These are phyloP conservation scores for Digitaria exilis DNA, from an alignment of 202 grass and related monocot species.

Conservation along the genomic window DNA sequence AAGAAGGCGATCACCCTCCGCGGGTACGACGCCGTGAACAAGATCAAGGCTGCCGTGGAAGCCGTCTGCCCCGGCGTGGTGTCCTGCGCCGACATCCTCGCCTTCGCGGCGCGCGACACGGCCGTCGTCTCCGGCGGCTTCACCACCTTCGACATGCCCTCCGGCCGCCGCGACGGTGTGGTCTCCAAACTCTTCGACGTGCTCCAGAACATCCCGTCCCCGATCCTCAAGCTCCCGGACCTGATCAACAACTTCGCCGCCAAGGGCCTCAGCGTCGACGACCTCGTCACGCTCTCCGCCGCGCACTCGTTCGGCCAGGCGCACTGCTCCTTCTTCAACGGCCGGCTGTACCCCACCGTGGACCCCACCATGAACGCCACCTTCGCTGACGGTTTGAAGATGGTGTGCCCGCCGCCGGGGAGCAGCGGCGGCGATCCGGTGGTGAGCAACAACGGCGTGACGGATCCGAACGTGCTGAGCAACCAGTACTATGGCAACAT, in stretches of 20 bases:
- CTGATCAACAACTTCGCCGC: constrained; percentile 27
- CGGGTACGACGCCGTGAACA: not conserved
- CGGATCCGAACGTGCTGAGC: constrained; percentile 7
- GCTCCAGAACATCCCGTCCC: constrained; percentile 28
- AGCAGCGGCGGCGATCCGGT: not conserved
- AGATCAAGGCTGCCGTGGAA: constrained; percentile 39
- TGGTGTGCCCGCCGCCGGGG: constrained; percentile 24
- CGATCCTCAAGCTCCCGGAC: constrained; percentile 10
- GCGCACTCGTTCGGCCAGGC: constrained; percentile 57
- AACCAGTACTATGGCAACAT: constrained; percentile 12
- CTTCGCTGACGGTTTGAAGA: not conserved
- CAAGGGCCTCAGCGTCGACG: constrained; percentile 34
- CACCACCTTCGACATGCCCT: constrained; percentile 27
- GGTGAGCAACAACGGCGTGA: not conserved
- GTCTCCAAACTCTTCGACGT: constrained; percentile 37
- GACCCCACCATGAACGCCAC: constrained; percentile 21
- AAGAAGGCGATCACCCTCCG: constrained; percentile 17
- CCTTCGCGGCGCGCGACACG: constrained; percentile 47
- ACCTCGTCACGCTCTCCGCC: constrained; percentile 54
- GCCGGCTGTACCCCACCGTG: constrained; percentile 3
- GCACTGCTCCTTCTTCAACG: constrained; percentile 30
- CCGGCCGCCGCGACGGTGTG: constrained; percentile 47
- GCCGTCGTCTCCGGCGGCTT: constrained; percentile 9
- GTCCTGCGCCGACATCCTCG: constrained; percentile 79
- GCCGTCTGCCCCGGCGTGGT: constrained; percentile 48